Evolutionary conservation across 257 asterid genomes (phyloP).

Genomic region (Scutellaria minor): DNA sequence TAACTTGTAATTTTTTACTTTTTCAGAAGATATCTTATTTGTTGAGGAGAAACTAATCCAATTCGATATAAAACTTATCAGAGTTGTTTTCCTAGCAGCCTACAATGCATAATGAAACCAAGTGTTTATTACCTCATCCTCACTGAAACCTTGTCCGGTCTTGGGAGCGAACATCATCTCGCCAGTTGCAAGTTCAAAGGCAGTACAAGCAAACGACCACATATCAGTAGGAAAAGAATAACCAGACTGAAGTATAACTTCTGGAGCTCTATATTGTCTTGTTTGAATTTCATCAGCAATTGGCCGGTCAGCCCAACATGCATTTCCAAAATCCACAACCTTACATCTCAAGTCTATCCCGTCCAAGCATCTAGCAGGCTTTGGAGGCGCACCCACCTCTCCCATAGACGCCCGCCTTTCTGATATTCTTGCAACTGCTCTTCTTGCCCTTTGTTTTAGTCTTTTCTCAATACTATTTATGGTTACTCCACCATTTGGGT

Average conservation of each 20-base stretch:
- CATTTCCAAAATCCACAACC: conserved; percentile 98
- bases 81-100: conserved; percentile 2
- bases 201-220: conserved; percentile 98
- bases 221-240: conserved; percentile 90
- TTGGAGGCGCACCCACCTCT: conserved; percentile 54
- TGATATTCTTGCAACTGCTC: conserved; percentile 93
- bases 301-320: conserved; percentile 88
- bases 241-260: conserved; percentile 83
- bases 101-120: conserved; percentile 19
- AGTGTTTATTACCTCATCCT: conserved; percentile 77
- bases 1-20: neutral
- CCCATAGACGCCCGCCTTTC: conserved; percentile 74
- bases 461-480: conserved; percentile 76
- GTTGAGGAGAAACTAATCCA: too few relatives aligned
- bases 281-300: conserved; percentile 95
- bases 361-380: conserved; percentile 76
- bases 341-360: conserved; percentile 87
- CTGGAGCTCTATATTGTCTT: conserved; percentile 98
- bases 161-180: conserved; percentile 98
- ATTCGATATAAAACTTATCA: conserved; percentile 19
- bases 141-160: conserved; percentile 85
- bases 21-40: neutral
- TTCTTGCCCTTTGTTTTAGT: conserved; percentile 89
- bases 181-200: conserved; percentile 98
- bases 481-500: conserved; percentile 61